These are phyloP conservation scores for Tetrapyrgos nigripes DNA, from an alignment of 1,284 basidiomycete genomes.

Conservation along the genomic window DNA sequence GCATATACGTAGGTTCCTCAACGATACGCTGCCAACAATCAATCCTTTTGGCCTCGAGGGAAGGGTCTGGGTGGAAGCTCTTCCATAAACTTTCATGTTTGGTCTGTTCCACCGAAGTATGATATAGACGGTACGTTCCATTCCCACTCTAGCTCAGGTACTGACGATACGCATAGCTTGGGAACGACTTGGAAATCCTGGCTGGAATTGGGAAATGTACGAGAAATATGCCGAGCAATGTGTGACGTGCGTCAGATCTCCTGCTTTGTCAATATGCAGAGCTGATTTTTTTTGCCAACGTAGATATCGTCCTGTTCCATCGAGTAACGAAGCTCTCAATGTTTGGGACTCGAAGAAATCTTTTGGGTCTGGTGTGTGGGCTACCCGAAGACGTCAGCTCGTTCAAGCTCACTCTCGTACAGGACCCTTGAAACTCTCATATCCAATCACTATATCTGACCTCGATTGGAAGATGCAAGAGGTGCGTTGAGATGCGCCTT, in stretches of 20 bases:
- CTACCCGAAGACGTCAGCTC: not conserved
- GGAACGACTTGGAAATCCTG: constrained; percentile 38
- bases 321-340: not conserved
- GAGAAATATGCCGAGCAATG: constrained; percentile 37
- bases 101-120: constrained; percentile 30
- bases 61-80: constrained; percentile 31
- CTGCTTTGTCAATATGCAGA: not conserved
- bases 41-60: constrained; percentile 21
- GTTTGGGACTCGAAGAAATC: constrained; percentile 9
- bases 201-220: constrained; percentile 52
- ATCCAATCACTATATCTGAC: constrained; percentile 14
- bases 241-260: constrained; percentile 32
- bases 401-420: not conserved
- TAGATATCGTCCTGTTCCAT: not conserved
- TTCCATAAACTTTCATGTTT: constrained; percentile 31
- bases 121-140: constrained; percentile 36
- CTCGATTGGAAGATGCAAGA: constrained; percentile 11
- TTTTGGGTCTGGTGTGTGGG: constrained; percentile 8
- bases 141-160: not conserved
- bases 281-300: not conserved
- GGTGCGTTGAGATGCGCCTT: not conserved
- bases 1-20: constrained; percentile 9
- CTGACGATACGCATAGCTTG: constrained; percentile 29
- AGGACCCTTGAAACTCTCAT: constrained; percentile 22
- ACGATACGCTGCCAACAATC: constrained; percentile 2